Percentiles rank a stretch among this genome's conserved stretches.
Conservation (phyloP, 208 protist species). For the Wallacemonas rigidus region DNA sequence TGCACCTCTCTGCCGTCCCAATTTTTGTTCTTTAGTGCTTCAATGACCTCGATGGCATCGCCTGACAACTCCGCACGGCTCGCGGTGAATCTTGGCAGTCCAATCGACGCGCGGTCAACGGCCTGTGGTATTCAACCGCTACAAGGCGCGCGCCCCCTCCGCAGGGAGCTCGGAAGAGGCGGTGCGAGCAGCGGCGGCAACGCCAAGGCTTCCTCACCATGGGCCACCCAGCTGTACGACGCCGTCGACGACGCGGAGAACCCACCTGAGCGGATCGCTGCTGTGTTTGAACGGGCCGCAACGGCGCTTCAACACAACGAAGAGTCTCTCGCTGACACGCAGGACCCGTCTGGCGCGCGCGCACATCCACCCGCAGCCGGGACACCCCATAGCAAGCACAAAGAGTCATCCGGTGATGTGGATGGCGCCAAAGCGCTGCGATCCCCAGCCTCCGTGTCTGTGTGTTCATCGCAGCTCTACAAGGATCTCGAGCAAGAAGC, state of each 20-base stretch:
- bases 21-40: conserved; percentile 7
- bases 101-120: neutral
- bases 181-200: neutral
- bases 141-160: neutral
- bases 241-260: neutral
- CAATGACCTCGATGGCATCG: neutral
- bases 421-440: neutral
- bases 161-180: neutral
- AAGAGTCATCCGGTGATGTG: neutral
- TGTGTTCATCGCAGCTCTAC: conserved; percentile 9
- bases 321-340: neutral
- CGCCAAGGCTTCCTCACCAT: conserved; percentile 8
- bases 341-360: no score
- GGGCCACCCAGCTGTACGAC: conserved; percentile 31
- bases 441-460: neutral
- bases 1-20: neutral
- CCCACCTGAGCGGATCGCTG: conserved; percentile 4
- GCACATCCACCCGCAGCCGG: neutral
- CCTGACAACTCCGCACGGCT: neutral
- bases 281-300: neutral
- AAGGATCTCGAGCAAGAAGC: neutral
- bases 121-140: no score
- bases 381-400: neutral
- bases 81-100: neutral
- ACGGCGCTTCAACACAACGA: neutral